Conservation (phyloP, 345 rosid genomes). For the Eucalyptus melliodora region DNA sequence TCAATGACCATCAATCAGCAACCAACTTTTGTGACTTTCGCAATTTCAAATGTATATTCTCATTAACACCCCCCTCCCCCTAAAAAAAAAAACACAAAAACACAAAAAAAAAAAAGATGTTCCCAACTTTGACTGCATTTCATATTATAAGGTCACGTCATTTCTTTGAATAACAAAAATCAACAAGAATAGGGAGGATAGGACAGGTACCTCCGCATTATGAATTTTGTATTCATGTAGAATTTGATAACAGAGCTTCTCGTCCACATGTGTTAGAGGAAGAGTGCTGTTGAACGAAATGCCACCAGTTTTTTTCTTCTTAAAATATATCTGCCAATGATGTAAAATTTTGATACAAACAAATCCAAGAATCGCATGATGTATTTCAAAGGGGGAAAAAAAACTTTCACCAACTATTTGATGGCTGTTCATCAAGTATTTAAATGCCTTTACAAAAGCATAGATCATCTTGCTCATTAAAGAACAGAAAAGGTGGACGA, state of each 20-base stretch:
- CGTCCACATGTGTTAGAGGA: slow-evolving; percentile 84
- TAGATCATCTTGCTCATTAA: background rate
- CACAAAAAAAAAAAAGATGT: background rate
- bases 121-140: background rate
- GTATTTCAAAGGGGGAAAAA: background rate
- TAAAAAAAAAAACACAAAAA: fast-evolving
- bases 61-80: background rate
- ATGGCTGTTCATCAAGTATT: background rate
- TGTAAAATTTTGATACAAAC: background rate
- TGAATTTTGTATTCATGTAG: slow-evolving; percentile 98
- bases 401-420: background rate
- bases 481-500: background rate
- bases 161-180: background rate
- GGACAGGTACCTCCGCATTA: slow-evolving; percentile 79
- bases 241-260: slow-evolving; percentile 97
- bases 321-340: slow-evolving; percentile 75
- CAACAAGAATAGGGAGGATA: background rate
- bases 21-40: background rate
- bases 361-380: background rate
- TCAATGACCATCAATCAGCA: background rate
- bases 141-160: background rate
- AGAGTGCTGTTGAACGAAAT: slow-evolving; percentile 92
- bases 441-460: background rate
- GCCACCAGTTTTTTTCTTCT: slow-evolving; percentile 94
- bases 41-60: background rate